These are phyloP conservation scores for Penicillium fuscoglaucum DNA, from an alignment of 2,329 filamentous ascomycete species.

Conservation along the genomic window DNA sequence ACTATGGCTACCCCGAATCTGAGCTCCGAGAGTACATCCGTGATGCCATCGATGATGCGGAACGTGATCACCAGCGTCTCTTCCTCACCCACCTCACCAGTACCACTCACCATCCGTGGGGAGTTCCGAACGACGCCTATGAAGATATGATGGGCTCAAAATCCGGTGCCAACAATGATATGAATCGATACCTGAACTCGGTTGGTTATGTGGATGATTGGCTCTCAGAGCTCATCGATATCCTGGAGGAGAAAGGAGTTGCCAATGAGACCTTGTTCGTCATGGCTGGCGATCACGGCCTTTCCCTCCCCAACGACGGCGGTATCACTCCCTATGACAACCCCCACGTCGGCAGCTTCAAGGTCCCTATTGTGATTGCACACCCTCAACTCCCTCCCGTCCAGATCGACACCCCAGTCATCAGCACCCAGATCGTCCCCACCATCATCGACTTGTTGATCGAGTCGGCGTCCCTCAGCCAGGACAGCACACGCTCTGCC, in stretches of 20 bases:
- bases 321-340: constrained; percentile 37
- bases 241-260: constrained; percentile 34
- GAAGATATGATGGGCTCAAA: constrained; percentile 25
- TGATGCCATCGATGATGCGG: constrained; percentile 35
- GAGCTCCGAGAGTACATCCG: constrained; percentile 35
- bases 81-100: constrained; percentile 38
- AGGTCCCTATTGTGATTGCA: constrained; percentile 36
- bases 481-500: constrained; percentile 21
- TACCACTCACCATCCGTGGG: constrained; percentile 38
- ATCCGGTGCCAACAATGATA: constrained; percentile 23
- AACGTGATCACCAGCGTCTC: constrained; percentile 32
- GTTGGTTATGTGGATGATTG: constrained; percentile 36
- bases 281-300: constrained; percentile 38
- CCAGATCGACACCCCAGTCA: constrained; percentile 30
- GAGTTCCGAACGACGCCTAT: constrained; percentile 29
- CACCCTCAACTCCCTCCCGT: constrained; percentile 35
- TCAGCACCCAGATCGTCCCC: constrained; percentile 35
- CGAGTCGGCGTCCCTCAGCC: constrained; percentile 32
- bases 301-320: constrained; percentile 39
- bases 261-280: constrained; percentile 36
- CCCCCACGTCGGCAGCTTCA: constrained; percentile 36
- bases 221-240: constrained; percentile 33
- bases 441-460: constrained; percentile 35
- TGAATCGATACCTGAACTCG: constrained; percentile 35
- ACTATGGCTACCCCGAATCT: constrained; percentile 37